A percentile compares a stretch with the other conserved stretches of the same genome.
Conservation (phyloP, 2,329 filamentous ascomycete genomes). For the Fusarium sp. region DNA sequence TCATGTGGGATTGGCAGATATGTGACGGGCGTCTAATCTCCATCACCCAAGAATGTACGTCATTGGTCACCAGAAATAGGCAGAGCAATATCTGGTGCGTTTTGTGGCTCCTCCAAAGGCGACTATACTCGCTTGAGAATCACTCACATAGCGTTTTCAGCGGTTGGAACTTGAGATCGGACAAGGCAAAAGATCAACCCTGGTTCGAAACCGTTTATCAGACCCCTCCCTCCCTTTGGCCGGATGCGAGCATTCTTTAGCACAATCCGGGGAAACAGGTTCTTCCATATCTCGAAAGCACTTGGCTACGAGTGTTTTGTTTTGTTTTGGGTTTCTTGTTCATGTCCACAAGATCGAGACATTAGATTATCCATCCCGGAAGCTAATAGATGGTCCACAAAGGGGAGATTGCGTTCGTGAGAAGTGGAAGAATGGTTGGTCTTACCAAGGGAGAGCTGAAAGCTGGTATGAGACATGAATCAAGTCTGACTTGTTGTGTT, state of each 20-base stretch:
- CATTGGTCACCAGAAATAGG: slow-evolving; percentile 23
- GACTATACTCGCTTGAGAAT: slow-evolving; percentile 21
- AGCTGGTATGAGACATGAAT: slow-evolving; percentile 21
- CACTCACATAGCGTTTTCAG: slow-evolving; percentile 6
- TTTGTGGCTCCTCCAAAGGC: slow-evolving; percentile 13
- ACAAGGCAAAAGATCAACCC: neutral
- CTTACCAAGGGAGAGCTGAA: slow-evolving; percentile 29
- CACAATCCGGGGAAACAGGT: slow-evolving; percentile 2
- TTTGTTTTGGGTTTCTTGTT: neutral
- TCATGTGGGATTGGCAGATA: neutral
- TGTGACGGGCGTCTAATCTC: slow-evolving; percentile 8
- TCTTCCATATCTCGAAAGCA: neutral
- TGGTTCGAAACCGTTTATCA: neutral
- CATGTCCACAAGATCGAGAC: neutral
- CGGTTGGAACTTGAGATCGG: neutral
- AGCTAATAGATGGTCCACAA: neutral
- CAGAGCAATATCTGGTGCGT: neutral
- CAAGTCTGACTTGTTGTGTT: neutral
- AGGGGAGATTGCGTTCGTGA: slow-evolving; percentile 9
- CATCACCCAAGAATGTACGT: neutral
- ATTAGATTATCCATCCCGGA: neutral
- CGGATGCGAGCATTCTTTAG: slow-evolving; percentile 15
- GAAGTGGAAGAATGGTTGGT: slow-evolving; percentile 2
- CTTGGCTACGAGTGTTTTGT: neutral
- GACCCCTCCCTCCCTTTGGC: neutral